Base-by-base conservation (phyloP, 106 monocot species). In the Hemerocallis citrina region DNA sequence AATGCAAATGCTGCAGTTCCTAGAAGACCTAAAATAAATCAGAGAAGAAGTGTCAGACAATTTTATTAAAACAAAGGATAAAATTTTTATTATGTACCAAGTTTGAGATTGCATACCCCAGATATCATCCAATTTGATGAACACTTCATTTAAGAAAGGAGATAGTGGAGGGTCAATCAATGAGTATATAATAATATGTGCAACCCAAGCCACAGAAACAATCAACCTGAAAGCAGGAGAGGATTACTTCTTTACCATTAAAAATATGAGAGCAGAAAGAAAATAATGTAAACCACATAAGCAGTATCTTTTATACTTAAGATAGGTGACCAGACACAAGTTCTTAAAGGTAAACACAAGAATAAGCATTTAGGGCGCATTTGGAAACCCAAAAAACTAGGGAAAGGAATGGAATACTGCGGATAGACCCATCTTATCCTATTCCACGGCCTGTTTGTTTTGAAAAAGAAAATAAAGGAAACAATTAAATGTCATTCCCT, bases 1-100 rank as follows among this genome's bases (percentile, higher is more conserved):
- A 98, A 82, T 30, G 98, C 91, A 85, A 98, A 98, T 43, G 88
- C 91, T 46, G 75, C 88, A 64, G 98, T 92, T 34, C 98, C 98
- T 33, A 98, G 74, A 22, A 98, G 72, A n/a, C 98, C 92, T 92
- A 75, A 14, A 75, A 55, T 39, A 34, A 76, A 27, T 27, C 33
- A 61, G 7, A 25, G 24, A 50, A 46, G 7, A 25, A 12, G 55
- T 38, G 41, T 56, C 15, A 45, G 35, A 57, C 15, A 63, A 28
- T 23, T 23, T 25, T 47, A n/a, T 44, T 13, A 15, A n/a, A 69
- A n/a, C 0, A 37, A 7, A 15, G 25, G 3, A 34, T 15, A n/a
- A n/a, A n/a, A n/a, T n/a, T n/a, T n/a, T n/a, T n/a, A n/a, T n/a
- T n/a, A n/a, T n/a, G n/a, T n/a, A n/a, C n/a, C n/a, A n/a, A 61